A percentile compares a stretch with the other conserved stretches of the same genome.
Conservation (phyloP, 73 alveolate species). For the Effrenium voratum region DNA sequence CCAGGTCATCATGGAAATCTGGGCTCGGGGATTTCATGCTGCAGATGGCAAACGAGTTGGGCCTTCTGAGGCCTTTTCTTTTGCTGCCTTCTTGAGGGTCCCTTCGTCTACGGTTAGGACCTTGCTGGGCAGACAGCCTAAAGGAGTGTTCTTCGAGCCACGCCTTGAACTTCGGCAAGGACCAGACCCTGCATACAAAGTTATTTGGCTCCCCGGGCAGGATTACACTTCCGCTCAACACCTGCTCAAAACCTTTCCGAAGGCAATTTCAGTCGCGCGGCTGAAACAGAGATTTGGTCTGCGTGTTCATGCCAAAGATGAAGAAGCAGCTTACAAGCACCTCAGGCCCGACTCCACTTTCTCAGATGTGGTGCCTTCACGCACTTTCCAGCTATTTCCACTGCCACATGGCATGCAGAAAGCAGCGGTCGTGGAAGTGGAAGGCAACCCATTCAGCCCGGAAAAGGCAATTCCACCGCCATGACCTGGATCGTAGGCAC, state of each 20-base stretch:
- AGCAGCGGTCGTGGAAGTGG: neutral
- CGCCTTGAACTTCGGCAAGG: neutral
- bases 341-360: neutral
- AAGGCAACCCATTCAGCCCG: too few relatives aligned
- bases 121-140: neutral
- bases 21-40: neutral
- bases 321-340: neutral
- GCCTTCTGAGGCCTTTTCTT: neutral
- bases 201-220: neutral
- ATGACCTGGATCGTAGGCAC: too few relatives aligned
- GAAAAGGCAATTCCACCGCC: too few relatives aligned
- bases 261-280: neutral
- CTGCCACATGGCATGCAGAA: neutral
- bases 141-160: neutral
- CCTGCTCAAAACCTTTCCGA: neutral
- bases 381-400: neutral
- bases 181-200: neutral
- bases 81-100: neutral
- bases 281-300: neutral
- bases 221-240: neutral
- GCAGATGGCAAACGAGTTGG: neutral
- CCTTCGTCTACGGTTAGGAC: neutral
- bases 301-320: neutral
- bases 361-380: neutral
- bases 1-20: neutral